Evolutionary conservation across 176 grass and related monocot species (phyloP).

Genomic region (Calamus simplicifolius): DNA sequence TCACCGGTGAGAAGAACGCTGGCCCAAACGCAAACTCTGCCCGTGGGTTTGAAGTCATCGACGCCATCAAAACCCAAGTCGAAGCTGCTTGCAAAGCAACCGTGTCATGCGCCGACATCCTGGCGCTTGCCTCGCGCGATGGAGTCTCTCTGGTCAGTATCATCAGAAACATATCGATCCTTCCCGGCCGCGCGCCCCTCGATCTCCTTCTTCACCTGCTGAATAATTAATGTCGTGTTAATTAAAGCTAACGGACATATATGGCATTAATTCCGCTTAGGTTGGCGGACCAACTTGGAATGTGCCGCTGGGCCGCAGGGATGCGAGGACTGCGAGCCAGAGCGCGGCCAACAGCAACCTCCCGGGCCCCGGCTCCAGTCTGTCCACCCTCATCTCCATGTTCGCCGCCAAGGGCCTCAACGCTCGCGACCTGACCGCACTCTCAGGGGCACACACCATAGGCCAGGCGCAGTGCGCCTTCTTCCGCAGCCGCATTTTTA

Average conservation of each 20-base stretch:
- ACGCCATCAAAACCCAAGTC: slow-evolving; percentile 49
- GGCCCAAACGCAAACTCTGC: slow-evolving; percentile 43
- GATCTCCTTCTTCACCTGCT: too few species aligned
- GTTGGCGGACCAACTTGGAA: slow-evolving; percentile 67
- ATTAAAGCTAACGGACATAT: background rate
- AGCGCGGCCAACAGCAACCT: slow-evolving; percentile 38
- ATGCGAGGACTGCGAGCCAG: slow-evolving; percentile 39
- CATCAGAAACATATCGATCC: too few species aligned
- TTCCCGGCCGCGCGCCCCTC: background rate
- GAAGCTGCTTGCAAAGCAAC: slow-evolving; percentile 44
- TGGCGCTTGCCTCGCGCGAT: slow-evolving; percentile 59
- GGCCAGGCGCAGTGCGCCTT: slow-evolving; percentile 40
- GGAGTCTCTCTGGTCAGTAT: slow-evolving; percentile 38
- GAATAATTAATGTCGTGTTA: background rate
- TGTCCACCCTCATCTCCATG: slow-evolving; percentile 30
- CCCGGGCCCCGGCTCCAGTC: slow-evolving; percentile 35
- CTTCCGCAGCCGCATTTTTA: slow-evolving; percentile 71
- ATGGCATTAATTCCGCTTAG: slow-evolving; percentile 23
- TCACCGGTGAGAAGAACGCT: slow-evolving; percentile 65
- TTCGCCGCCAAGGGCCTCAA: slow-evolving; percentile 46
- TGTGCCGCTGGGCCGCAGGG: slow-evolving; percentile 51
- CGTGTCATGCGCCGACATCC: slow-evolving; percentile 90
- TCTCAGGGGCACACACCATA: slow-evolving; percentile 84
- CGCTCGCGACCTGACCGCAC: slow-evolving; percentile 54
- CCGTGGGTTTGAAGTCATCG: slow-evolving; percentile 61